These are phyloP conservation scores for Euryodendron excelsum DNA, from an alignment of 148 eudicot genomes.

Conservation along the genomic window DNA sequence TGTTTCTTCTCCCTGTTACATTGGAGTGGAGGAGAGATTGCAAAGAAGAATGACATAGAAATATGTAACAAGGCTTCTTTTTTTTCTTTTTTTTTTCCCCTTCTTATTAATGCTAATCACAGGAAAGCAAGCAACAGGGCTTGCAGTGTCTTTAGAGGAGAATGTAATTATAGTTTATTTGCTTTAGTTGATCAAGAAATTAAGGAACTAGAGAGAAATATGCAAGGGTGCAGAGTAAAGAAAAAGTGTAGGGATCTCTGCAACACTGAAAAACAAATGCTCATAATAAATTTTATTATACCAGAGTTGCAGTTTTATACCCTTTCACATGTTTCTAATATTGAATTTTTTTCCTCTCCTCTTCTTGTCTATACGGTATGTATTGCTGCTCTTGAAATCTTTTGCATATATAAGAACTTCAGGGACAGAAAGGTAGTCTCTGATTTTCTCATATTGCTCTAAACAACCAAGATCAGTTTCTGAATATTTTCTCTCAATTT, in stretches of 20 bases:
- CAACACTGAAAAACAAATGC: not conserved
- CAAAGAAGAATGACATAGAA: constrained; percentile 8
- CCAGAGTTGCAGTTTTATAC: not conserved
- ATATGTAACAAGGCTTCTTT: not conserved
- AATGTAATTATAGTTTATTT: constrained; percentile 26
- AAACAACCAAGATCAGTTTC: no score
- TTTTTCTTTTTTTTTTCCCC: no score
- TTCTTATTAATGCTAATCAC: not conserved
- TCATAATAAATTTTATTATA: not conserved
- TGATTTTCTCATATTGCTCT: no score
- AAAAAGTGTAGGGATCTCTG: constrained; percentile 14
- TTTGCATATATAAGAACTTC: no score
- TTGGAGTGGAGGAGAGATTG: constrained; percentile 6
- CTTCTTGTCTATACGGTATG: no score
- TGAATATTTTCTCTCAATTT: no score
- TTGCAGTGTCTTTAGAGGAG: constrained; percentile 18
- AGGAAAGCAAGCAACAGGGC: constrained; percentile 14
- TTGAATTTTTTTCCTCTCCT: no score
- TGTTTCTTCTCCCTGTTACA: not conserved
- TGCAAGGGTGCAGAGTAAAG: constrained; percentile 9
- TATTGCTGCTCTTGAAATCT: no score
- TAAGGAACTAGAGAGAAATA: constrained; percentile 10
- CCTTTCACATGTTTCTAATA: no score
- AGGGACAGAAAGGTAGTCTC: no score
- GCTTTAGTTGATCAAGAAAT: not conserved